These are phyloP conservation scores for Volvariella volvacea DNA, from an alignment of 1,284 basidiomycete species.

Conservation along the genomic window DNA sequence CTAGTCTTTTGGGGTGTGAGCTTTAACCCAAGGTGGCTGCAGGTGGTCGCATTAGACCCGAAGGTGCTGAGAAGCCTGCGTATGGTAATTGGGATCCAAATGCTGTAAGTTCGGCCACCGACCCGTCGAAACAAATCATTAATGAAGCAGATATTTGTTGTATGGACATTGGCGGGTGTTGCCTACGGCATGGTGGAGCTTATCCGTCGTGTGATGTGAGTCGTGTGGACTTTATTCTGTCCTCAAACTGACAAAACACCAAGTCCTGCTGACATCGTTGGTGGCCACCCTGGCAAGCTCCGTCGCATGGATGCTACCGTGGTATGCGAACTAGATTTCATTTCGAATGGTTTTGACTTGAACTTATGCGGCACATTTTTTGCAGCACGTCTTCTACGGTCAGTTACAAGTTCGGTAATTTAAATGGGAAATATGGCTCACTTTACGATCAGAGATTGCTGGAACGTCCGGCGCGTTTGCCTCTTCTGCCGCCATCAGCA, in stretches of 20 bases:
- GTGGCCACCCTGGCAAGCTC: slow-evolving; percentile 22
- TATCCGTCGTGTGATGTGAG: slow-evolving; percentile 26
- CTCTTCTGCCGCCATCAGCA: slow-evolving; percentile 22
- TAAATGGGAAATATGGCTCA: not conserved
- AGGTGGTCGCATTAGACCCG: slow-evolving; percentile 21
- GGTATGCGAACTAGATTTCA: no score
- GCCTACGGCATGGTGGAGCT: slow-evolving; percentile 26
- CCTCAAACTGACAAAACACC: not conserved
- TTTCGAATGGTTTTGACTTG: not conserved
- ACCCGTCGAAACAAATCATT: not conserved
- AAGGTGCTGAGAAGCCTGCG: slow-evolving; percentile 8
- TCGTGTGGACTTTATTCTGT: not conserved
- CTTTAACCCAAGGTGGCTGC: not conserved
- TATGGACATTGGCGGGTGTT: slow-evolving; percentile 23
- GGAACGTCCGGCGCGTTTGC: slow-evolving; percentile 22
- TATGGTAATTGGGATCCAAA: slow-evolving; percentile 24
- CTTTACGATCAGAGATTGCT: slow-evolving; percentile 16
- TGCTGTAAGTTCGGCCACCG: slow-evolving; percentile 12
- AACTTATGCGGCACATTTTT: not conserved
- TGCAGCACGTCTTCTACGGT: slow-evolving; percentile 23
- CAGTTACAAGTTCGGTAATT: not conserved
- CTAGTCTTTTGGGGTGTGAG: no score
- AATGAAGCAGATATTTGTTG: slow-evolving; percentile 19
- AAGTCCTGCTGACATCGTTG: slow-evolving; percentile 26
- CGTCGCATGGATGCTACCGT: slow-evolving; percentile 25